Conservation (phyloP, 441 rosid genomes). For the Arabidopsis lyrata region DNA sequence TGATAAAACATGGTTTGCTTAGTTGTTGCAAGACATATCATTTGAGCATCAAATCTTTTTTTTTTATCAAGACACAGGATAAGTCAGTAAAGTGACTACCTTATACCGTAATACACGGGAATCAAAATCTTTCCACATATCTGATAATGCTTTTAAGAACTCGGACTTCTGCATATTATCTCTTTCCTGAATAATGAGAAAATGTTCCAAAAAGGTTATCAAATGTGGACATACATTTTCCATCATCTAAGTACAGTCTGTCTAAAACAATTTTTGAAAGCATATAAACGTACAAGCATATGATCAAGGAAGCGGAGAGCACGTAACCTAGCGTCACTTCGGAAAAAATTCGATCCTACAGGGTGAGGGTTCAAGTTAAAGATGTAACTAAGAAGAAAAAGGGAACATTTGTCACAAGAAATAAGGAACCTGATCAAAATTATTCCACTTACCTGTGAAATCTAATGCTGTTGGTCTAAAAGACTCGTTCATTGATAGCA, state of each 20-base stretch:
- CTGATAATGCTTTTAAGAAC: slow-evolving; percentile 93
- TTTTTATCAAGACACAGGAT: slow-evolving; percentile 1
- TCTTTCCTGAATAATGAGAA: slow-evolving; percentile 67
- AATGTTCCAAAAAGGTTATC: not conserved
- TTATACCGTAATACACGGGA: slow-evolving; percentile 96
- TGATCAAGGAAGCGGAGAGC: slow-evolving; percentile 99
- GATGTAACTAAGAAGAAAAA: slow-evolving; percentile 22
- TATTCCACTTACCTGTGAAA: slow-evolving; percentile 71
- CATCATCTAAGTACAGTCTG: not conserved
- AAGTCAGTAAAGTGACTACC: slow-evolving; percentile 54
- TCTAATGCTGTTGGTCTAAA: slow-evolving; percentile 84
- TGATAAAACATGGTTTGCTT: slow-evolving; percentile 24
- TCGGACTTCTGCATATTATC: slow-evolving; percentile 99
- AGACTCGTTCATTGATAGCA: slow-evolving; percentile 88
- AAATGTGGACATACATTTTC: slow-evolving; percentile 4
- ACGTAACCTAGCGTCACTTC: slow-evolving; percentile 93
- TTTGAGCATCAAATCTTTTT: slow-evolving; percentile 11
- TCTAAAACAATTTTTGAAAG: slow-evolving; percentile 12
- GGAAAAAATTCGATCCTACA: slow-evolving; percentile 90
- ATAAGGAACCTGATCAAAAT: slow-evolving; percentile 14
- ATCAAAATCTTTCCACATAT: slow-evolving; percentile 99
- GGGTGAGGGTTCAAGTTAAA: slow-evolving; percentile 30
- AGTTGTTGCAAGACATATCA: slow-evolving; percentile 22
- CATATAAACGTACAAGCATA: slow-evolving; percentile 77
- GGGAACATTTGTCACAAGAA: slow-evolving; percentile 17